Evolutionary conservation across 108 stramenopile genomes (phyloP).

Genomic region (Skeletonema potamos): DNA sequence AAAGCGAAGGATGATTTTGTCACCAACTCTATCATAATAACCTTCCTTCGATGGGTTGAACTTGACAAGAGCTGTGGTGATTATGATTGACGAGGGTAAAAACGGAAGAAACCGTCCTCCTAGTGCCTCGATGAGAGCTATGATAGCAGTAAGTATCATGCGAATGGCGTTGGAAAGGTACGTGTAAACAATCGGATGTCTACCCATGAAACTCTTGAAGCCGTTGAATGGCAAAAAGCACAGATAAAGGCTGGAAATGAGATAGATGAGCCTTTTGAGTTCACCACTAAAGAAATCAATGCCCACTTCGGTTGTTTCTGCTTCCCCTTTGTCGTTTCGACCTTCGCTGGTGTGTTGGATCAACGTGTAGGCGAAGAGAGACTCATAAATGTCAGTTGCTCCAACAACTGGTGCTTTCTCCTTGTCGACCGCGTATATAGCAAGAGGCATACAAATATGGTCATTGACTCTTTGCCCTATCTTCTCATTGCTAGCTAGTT

Average conservation of each 20-base stretch:
- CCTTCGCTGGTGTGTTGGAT: not conserved
- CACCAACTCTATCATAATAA: constrained; percentile 16
- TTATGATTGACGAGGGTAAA: not conserved
- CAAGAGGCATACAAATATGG: constrained; percentile 40
- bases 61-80: constrained; percentile 28
- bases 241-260: constrained; percentile 25
- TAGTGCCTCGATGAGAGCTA: not conserved
- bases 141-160: not conserved
- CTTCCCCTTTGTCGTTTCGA: not conserved
- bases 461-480: constrained; percentile 39
- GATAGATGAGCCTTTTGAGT: constrained; percentile 1
- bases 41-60: constrained; percentile 34
- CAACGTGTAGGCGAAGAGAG: constrained; percentile 8
- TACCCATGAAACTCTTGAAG: not conserved
- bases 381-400: constrained; percentile 23
- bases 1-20: constrained; percentile 20
- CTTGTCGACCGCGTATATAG: constrained; percentile 20
- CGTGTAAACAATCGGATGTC: not conserved
- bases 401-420: not conserved
- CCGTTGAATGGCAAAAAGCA: constrained; percentile 8
- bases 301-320: not conserved
- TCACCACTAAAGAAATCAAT: constrained; percentile 23
- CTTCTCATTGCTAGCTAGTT: constrained; percentile 2
- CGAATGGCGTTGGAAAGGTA: not conserved
- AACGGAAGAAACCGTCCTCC: not conserved